Evolutionary conservation across 2,329 filamentous ascomycete species (phyloP).

Genomic region (Aspergillus fumigatus): DNA sequence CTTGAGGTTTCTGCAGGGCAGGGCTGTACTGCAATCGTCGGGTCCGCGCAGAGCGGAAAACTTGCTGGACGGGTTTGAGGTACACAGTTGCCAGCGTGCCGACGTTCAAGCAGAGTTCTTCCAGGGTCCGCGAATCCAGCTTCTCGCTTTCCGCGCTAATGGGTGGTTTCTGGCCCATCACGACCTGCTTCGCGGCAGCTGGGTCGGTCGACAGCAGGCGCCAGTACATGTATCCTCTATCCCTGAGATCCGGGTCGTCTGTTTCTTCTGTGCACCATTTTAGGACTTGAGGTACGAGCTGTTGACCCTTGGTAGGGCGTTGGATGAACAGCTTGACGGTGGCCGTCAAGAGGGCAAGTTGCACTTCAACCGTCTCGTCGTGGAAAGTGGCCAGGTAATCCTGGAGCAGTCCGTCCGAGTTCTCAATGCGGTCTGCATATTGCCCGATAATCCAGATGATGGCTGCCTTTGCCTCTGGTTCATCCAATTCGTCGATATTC

Average conservation of each 20-base stretch:
- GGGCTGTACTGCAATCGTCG: constrained; percentile 76
- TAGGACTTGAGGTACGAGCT: constrained; percentile 86
- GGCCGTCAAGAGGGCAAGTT: constrained; percentile 87
- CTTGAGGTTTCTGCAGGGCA: constrained; percentile 69
- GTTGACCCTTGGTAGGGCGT: constrained; percentile 86
- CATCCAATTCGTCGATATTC: constrained; percentile 91
- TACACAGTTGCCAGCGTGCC: constrained; percentile 96
- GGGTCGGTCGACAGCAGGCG: constrained; percentile 90
- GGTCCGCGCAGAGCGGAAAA: constrained; percentile 84
- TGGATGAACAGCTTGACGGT: constrained; percentile 99
- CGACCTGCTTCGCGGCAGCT: constrained; percentile 74
- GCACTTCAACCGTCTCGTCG: constrained; percentile 93
- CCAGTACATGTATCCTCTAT: constrained; percentile 99
- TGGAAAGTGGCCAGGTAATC: constrained; percentile 93
- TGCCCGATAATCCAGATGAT: constrained; percentile 99
- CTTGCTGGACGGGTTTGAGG: constrained; percentile 93
- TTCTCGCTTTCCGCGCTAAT: constrained; percentile 97
- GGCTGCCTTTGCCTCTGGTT: constrained; percentile 94
- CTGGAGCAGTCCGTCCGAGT: constrained; percentile 87
- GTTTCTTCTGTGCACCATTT: constrained; percentile 99
- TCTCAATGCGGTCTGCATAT: constrained; percentile 95
- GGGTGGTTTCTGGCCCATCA: constrained; percentile 96
- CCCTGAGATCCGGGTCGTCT: constrained; percentile 95
- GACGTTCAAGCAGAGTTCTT: constrained; percentile 96
- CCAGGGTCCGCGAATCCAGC: constrained; percentile 81